Conservation (phyloP, 2,329 filamentous ascomycete species). For the Sarocladium oryzae region DNA sequence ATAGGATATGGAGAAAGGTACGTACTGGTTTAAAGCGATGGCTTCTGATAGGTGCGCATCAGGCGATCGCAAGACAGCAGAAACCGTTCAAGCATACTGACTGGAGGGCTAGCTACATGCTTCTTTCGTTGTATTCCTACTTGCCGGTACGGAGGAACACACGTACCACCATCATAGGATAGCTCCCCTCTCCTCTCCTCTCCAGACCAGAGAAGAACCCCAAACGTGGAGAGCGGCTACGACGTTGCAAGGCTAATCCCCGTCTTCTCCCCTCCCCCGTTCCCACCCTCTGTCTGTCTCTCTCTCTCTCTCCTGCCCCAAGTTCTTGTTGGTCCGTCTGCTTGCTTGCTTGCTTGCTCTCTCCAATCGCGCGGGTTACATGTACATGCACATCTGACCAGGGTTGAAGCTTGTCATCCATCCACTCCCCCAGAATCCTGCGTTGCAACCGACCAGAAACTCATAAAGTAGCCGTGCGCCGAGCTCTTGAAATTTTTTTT, state of each 20-base stretch:
- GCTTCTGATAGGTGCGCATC: conserved; percentile 6
- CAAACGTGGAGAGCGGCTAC: not conserved
- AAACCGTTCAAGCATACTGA: conserved; percentile 2
- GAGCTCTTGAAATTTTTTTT: not conserved
- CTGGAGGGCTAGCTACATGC: too few species aligned
- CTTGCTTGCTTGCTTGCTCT: not conserved
- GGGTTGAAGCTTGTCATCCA: too few species aligned
- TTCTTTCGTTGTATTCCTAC: too few species aligned
- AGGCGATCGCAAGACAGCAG: not conserved
- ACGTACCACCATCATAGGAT: not conserved
- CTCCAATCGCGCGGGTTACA: not conserved
- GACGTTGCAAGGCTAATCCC: not conserved
- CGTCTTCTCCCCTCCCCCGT: conserved; percentile 4
- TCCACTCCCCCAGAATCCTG: too few species aligned
- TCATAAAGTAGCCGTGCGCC: conserved; percentile 3
- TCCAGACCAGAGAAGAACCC: too few species aligned
- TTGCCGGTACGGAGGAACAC: not conserved
- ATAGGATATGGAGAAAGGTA: not conserved
- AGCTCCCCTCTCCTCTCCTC: too few species aligned
- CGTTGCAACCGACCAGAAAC: not conserved
- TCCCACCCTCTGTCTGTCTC: too few species aligned
- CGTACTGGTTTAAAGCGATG: not conserved
- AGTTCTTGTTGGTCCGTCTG: too few species aligned
- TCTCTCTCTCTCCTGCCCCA: too few species aligned
- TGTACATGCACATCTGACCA: not conserved